phyloP scores from a whole-genome alignment of 257 asterid species.

The Catharanthus roseus region DNA sequence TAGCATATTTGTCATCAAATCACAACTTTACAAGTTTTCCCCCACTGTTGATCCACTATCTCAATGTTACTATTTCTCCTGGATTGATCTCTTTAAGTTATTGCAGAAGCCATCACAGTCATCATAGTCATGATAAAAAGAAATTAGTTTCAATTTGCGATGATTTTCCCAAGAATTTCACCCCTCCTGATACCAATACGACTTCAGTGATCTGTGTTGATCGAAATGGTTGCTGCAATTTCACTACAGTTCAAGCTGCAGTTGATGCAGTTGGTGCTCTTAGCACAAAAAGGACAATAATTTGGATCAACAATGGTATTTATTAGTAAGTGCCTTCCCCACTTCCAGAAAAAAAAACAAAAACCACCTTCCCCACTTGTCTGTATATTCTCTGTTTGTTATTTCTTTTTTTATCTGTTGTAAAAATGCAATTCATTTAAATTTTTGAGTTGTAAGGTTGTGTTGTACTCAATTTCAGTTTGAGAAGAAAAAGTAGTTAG shows the following conservation, averaged over 20 bases:
- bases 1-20: conserved; percentile 49
- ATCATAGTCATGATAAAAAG: conserved; percentile 16
- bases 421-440: neutral
- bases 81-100: neutral
- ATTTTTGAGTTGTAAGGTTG: no score
- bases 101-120: conserved; percentile 22
- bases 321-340: conserved; percentile 58
- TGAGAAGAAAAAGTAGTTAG: no score
- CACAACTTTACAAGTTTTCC: conserved; percentile 15
- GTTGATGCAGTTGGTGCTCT: conserved; percentile 60
- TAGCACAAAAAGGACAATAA: conserved; percentile 48
- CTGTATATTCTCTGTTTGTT: neutral
- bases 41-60: conserved; percentile 9
- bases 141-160: conserved; percentile 43
- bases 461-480: no score
- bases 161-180: conserved; percentile 58
- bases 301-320: conserved; percentile 82
- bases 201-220: conserved; percentile 69
- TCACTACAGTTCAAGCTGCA: conserved; percentile 82
- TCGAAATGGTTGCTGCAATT: conserved; percentile 83
- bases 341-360: no score
- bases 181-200: conserved; percentile 57
- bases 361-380: no score
- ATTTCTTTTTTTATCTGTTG: no score
- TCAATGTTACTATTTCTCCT: conserved; percentile 3